Base-by-base conservation (phyloP, 805 yeast species). In the Deakozyma indianensis region DNA sequence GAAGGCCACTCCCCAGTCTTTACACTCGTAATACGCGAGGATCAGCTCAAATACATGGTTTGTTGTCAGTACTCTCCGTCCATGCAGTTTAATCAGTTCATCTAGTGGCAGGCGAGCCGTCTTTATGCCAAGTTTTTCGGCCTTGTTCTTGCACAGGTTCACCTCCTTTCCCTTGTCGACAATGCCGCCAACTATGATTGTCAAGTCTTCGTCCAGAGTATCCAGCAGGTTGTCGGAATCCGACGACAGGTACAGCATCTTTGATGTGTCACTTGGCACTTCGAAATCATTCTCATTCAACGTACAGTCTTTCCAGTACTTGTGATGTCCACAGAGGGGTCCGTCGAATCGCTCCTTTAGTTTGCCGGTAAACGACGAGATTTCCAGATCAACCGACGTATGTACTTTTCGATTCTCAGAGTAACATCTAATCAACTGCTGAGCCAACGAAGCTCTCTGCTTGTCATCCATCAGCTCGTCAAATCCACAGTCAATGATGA, bases 111-210 rank as follows among this genome's bases (percentile, higher is more conserved):
- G 69, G 56, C 84, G 73, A 22, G 78, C 88, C 1, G 92, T 83
- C 38, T 69, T 60, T 18, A 90, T 68, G 0, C 88, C 86, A 52
- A 83, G 63, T 47, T 69, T 65, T 51, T 78, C 71, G 0, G 97
- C 97, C 61, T 88, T 92, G 51, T 82, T 72, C 42, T 75, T 70
- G 60, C 98, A 90, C 27, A 90, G 62, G 50, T 71, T 69, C 62
- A 85, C 84, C 65, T 87, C 80, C 54, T 97, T 74, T 48, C 94
- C 94, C 61, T 90, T 90, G 61, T 90, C 98, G 2, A 90, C 97
- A 47, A 90, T 90, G 0, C 97, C 98, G 7, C 98, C 98, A 43
- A 90, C 78, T 40, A 90, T 76, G 54, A 90, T 90, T 0, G 94
- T 83, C 58, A 71, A 68, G 2, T 80, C 83, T 3, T 77, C 75